Base-by-base conservation (phyloP, 2,329 filamentous ascomycete species). In the Neopestalotiopsis sp. region DNA sequence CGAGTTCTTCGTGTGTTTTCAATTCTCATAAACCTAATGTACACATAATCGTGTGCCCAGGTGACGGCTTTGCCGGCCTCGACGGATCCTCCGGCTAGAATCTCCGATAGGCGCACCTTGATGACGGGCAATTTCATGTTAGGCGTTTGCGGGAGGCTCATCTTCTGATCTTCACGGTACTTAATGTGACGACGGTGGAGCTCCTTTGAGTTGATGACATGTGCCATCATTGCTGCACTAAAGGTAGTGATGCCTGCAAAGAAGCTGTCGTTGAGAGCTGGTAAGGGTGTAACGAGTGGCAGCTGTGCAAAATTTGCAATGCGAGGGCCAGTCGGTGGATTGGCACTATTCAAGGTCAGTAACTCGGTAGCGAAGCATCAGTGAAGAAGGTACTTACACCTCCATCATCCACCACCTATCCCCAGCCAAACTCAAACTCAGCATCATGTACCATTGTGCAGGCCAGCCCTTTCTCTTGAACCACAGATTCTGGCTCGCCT, bases 401-500 rank as follows among this genome's bases (percentile, higher is more conserved):
- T 91, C 87, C 67, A 94, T 83, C 70, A 95, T 82, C 90, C 91
- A 95, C 93, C 93, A 97, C 70, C 87, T 87, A 76, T 96, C 93
- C 66, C 93, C 93, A 75, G 87, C 86, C 76, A 92, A 85, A 76
- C 91, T 90, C 77, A 94, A 86, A 66, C 90, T 89, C 61, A 92
- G 86, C 72, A 91, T 90, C 53, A 97, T 82, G 71, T 91, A 89
- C 93, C 94, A 97, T 66, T 87, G 83, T 14, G 87, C 77, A 10
- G 85, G 86, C 93, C 95, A 97, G n/a, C 88, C 89, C 69, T 84
- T 84, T 74, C 90, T 91, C 74, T 87, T 89, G 71, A 97, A 90
- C 82, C 94, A 92, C 17, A 90, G 83, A 45, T 88, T 84, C 68
- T 91, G 89, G 70, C 90, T 86, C 65, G 89, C 84, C 66, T 92